Base-by-base conservation (phyloP, 805 yeast genomes). In the Brettanomyces nanus region DNA sequence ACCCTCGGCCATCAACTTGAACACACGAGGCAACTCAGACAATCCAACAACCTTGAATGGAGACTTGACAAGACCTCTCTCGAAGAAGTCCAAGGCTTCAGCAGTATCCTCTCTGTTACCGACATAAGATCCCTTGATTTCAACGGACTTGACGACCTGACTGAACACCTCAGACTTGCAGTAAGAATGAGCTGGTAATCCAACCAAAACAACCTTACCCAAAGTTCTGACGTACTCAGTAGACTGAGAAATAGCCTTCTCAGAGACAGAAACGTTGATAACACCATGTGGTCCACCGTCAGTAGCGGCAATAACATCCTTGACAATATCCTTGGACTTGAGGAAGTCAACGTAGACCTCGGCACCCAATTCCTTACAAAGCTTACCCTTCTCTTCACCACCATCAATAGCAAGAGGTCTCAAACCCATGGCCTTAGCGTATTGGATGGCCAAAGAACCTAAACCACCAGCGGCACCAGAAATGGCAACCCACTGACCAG, bases 151-250 rank as follows among this genome's bases (percentile, higher is more conserved):
- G 22, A 36, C 33, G 34, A 36, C 39, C 21, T 30, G 35, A 18
- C n/a, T 26, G 30, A 36, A 30, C 28, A 36, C 30, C 4, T 27
- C n/a, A 11, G 35, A 36, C 34, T 31, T 36, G 29, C 28, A 29
- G 9, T 19, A 26, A 17, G 39, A 31, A 25, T 20, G 23, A 21
- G 39, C 33, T 36, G 39, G 39, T 18, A 36, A 20, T 18, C 39
- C 22, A 69, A 45, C 14, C 59, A 59, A 0, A 59, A 55, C 40
- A 58, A 68, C 4, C 56, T 61, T 36, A 30, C 39, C 39, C 14
- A 36, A 23, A 19, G 29, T 30, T 36, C 39, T 36, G 28, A 36
- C 34, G 25, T 36, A 36, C 15, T 36, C 35, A 13, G 21, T 23
- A 21, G 39, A 36, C 15, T 36, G 39, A 5, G 28, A 13, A 28